Percentiles rank a stretch among this genome's conserved stretches.
phyloP scores from a whole-genome alignment of 805 yeast species.

The Myxozyma mucilagina region DNA sequence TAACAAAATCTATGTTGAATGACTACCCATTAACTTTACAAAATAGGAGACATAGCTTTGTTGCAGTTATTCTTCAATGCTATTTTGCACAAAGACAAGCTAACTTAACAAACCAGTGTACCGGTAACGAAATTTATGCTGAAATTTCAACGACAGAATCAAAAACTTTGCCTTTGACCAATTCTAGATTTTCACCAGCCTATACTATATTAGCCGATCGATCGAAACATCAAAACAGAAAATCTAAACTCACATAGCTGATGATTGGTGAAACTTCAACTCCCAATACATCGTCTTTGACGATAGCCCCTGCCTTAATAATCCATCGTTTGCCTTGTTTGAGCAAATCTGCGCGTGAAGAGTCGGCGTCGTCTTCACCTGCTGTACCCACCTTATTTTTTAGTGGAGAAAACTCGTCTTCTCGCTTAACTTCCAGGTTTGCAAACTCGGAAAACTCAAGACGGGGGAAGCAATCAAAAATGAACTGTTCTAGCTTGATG shows the following conservation, averaged over 20 bases:
- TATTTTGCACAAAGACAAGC: no score
- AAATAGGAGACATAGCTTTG: no score
- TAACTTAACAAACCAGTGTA: no score
- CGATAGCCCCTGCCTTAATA: constrained; percentile 57
- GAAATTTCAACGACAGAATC: constrained; percentile 8
- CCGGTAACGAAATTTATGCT: no score
- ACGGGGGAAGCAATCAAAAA: constrained; percentile 90
- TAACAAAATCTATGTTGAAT: no score
- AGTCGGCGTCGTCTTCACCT: constrained; percentile 76
- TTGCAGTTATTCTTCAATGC: no score
- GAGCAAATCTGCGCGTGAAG: constrained; percentile 68
- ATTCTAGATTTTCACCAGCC: constrained; percentile 65
- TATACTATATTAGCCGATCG: constrained; percentile 38
- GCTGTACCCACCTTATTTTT: constrained; percentile 61
- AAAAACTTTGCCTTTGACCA: constrained; percentile 51
- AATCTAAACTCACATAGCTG: constrained; percentile 63
- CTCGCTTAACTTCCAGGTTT: constrained; percentile 84
- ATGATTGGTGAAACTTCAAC: constrained; percentile 79
- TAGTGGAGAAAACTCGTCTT: constrained; percentile 87
- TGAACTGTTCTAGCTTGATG: constrained; percentile 92
- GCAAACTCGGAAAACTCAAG: constrained; percentile 75
- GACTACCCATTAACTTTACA: no score
- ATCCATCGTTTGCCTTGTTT: constrained; percentile 76
- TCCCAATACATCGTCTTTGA: constrained; percentile 42
- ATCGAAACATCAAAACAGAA: constrained; percentile 62